Percentiles rank a stretch among this genome's conserved stretches.
Evolutionary conservation across 73 alveolate genomes (phyloP).

Genomic region (Paramecium bursaria): DNA sequence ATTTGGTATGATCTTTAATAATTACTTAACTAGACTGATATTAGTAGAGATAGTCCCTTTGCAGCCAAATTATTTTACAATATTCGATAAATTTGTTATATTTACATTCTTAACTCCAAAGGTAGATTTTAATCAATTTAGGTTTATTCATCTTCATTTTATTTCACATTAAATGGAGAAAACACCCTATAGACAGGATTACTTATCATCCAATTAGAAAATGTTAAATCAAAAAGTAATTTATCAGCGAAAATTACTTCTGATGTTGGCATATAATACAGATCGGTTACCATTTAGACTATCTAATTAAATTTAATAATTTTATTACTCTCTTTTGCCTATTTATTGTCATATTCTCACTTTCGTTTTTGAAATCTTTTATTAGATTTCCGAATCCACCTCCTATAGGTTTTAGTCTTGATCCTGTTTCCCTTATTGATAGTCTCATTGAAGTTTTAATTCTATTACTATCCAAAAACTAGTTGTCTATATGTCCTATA

Average conservation of each 20-base stretch:
- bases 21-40: background rate
- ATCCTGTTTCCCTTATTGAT: slow-evolving; percentile 10
- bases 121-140: slow-evolving; percentile 19
- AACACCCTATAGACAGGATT: slow-evolving; percentile 1
- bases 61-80: background rate
- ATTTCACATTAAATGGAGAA: background rate
- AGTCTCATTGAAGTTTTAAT: slow-evolving; percentile 13
- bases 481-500: too few species aligned
- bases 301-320: background rate
- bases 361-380: slow-evolving; percentile 28
- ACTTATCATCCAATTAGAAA: background rate
- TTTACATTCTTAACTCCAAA: background rate
- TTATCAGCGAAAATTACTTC: slow-evolving; percentile 2
- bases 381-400: slow-evolving; percentile 7
- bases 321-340: slow-evolving; percentile 24
- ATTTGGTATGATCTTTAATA: background rate
- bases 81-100: slow-evolving; percentile 7
- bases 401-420: background rate
- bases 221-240: slow-evolving; percentile 15
- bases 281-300: slow-evolving; percentile 6
- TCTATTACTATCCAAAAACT: too few species aligned
- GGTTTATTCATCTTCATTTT: background rate
- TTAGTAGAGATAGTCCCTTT: background rate
- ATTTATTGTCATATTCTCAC: slow-evolving; percentile 4
- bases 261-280: background rate